These are phyloP conservation scores for Populus hybrid DNA, from an alignment of 441 rosid species.

Conservation along the genomic window DNA sequence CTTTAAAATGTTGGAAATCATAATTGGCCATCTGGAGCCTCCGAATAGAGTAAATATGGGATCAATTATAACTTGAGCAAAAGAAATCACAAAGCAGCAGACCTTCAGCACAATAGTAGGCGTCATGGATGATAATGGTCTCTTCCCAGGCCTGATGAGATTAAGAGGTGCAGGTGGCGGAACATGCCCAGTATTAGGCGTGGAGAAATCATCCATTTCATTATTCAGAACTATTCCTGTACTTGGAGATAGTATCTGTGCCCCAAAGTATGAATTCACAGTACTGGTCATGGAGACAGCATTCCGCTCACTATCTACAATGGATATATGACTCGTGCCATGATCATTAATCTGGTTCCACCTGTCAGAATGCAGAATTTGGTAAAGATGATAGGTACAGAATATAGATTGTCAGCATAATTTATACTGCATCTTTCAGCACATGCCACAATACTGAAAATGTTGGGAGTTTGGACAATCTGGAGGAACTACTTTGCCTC, in stretches of 20 bases:
- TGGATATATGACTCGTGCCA: conserved; percentile 58
- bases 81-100: not conserved
- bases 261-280: conserved; percentile 50
- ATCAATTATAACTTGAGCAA: not conserved
- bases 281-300: conserved; percentile 61
- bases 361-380: conserved; percentile 20
- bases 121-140: conserved; percentile 64
- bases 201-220: conserved; percentile 69
- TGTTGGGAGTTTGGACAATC: not conserved
- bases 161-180: conserved; percentile 52
- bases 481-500: not conserved
- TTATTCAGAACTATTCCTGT: conserved; percentile 60
- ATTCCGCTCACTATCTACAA: conserved; percentile 45
- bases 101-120: conserved; percentile 61
- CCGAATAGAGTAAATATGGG: not conserved
- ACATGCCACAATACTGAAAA: not conserved
- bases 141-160: conserved; percentile 50
- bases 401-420: not conserved
- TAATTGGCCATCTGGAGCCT: not conserved
- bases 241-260: conserved; percentile 43
- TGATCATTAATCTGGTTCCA: conserved; percentile 58
- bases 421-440: not conserved
- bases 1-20: not conserved
- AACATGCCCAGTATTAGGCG: conserved; percentile 26
- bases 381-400: not conserved